These are phyloP conservation scores for Stephania cephalantha DNA, from an alignment of 164 flowering plant genomes.

Conservation along the genomic window DNA sequence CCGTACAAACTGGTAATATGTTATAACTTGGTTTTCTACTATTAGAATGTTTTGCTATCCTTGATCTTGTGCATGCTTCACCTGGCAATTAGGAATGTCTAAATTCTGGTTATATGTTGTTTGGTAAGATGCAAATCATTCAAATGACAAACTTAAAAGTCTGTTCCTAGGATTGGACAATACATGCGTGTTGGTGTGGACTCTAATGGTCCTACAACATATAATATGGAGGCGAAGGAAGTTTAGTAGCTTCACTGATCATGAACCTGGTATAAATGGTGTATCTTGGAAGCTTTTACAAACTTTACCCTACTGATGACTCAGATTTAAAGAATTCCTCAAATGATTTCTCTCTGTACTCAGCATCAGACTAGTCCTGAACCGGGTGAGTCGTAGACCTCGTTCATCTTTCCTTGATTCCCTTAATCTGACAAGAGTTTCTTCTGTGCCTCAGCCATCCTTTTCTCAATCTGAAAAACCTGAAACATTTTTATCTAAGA, in stretches of 20 bases:
- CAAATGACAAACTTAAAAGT: conserved; percentile 10
- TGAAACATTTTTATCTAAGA: conserved; percentile 20
- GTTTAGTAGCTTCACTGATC: conserved; percentile 18
- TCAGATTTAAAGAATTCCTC: conserved; percentile 30
- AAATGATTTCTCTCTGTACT: conserved; percentile 26
- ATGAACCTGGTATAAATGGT: conserved; percentile 16
- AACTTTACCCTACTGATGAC: conserved; percentile 22
- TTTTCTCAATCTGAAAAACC: conserved; percentile 23
- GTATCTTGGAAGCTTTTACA: conserved; percentile 28
- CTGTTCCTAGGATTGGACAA: conserved; percentile 20
- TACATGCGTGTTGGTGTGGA: conserved; percentile 7
- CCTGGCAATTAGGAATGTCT: neutral
- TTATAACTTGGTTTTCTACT: neutral
- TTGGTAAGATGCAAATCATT: conserved; percentile 25
- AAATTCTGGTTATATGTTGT: neutral
- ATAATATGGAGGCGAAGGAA: conserved; percentile 25
- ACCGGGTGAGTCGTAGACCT: conserved; percentile 37
- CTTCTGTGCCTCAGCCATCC: conserved; percentile 31
- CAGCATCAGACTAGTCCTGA: conserved; percentile 30
- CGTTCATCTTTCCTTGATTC: conserved; percentile 89
- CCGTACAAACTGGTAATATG: conserved; percentile 29
- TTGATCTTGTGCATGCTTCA: neutral
- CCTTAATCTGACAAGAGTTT: conserved; percentile 41
- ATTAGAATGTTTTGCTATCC: neutral
- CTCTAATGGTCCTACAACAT: conserved; percentile 12